Percentiles rank a stretch among this genome's conserved stretches.
Evolutionary conservation across 345 rosid genomes (phyloP).

Genomic region (Firmiana major): DNA sequence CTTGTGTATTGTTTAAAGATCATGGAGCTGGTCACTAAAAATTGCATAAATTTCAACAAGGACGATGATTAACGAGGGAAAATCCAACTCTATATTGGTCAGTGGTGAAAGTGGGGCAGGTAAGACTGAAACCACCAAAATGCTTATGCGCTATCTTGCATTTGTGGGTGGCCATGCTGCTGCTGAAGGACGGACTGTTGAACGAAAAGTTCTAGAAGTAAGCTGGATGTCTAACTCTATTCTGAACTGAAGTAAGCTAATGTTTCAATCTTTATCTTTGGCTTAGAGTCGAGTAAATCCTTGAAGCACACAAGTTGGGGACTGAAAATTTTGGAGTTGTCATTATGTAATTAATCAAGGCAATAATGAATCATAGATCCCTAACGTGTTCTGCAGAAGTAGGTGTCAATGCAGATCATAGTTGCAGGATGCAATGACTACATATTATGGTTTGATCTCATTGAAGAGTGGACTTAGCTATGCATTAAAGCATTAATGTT

Average conservation of each 20-base stretch:
- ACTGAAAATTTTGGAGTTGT: background rate
- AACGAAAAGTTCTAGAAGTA: slow-evolving; percentile 27
- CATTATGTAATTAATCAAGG: slow-evolving; percentile 2
- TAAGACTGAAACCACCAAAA: slow-evolving; percentile 92
- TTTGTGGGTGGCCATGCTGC: slow-evolving; percentile 66
- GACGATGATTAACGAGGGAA: slow-evolving; percentile 74
- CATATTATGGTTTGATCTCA: background rate
- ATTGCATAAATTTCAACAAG: slow-evolving; percentile 34
- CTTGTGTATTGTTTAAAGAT: slow-evolving; percentile 11
- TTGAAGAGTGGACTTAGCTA: background rate
- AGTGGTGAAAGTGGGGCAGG: slow-evolving; percentile 99
- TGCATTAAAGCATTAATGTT: background rate
- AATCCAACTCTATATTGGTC: slow-evolving; percentile 77
- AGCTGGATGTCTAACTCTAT: slow-evolving; percentile 24
- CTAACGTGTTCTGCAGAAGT: background rate
- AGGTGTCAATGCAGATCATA: background rate
- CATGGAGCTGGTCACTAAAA: slow-evolving; percentile 13
- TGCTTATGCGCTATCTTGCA: slow-evolving; percentile 94
- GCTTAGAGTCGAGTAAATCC: slow-evolving; percentile 12
- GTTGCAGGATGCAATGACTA: background rate
- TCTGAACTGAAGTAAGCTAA: slow-evolving; percentile 17
- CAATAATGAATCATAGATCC: background rate
- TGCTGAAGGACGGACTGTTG: slow-evolving; percentile 67
- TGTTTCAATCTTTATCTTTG: slow-evolving; percentile 17
- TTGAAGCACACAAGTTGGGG: background rate